Evolutionary conservation across 2,329 filamentous ascomycete species (phyloP).

Genomic region (Beauveria rudraprayagi): DNA sequence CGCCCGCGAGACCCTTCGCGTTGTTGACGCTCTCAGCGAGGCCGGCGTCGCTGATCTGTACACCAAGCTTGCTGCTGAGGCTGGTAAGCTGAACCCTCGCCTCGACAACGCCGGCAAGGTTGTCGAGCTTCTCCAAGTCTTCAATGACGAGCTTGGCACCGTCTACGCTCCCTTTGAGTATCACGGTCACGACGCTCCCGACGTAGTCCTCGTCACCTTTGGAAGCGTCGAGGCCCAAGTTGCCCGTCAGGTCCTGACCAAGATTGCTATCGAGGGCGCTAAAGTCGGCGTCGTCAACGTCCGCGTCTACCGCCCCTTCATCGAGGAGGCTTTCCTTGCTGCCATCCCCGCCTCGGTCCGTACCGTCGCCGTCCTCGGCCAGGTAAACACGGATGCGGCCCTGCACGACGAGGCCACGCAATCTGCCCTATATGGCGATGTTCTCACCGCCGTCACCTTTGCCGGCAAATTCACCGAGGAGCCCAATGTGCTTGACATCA

Average conservation of each 20-base stretch:
- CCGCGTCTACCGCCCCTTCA: slow-evolving; percentile 87
- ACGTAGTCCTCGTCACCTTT: slow-evolving; percentile 83
- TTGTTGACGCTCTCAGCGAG: slow-evolving; percentile 75
- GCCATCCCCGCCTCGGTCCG: slow-evolving; percentile 67
- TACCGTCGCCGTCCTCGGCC: slow-evolving; percentile 78
- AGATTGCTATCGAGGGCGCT: slow-evolving; percentile 62
- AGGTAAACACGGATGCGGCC: slow-evolving; percentile 66
- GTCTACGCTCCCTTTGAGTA: slow-evolving; percentile 94
- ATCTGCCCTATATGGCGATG: slow-evolving; percentile 87
- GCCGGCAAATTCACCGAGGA: slow-evolving; percentile 55
- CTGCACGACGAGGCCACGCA: slow-evolving; percentile 10
- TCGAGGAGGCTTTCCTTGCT: slow-evolving; percentile 87
- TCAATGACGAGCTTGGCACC: slow-evolving; percentile 89
- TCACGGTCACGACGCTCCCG: slow-evolving; percentile 69
- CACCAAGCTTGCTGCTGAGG: slow-evolving; percentile 53
- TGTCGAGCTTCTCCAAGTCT: slow-evolving; percentile 59
- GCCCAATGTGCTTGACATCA: slow-evolving; percentile 70
- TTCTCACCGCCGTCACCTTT: slow-evolving; percentile 78
- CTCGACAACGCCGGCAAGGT: slow-evolving; percentile 65
- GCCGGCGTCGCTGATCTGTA: slow-evolving; percentile 61
- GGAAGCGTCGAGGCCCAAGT: slow-evolving; percentile 86
- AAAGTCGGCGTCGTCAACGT: slow-evolving; percentile 86
- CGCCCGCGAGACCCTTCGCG: slow-evolving; percentile 70
- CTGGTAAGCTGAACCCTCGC: slow-evolving; percentile 57
- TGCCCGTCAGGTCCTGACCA: slow-evolving; percentile 68